A percentile compares a stretch with the other conserved stretches of the same genome.
Conservation (phyloP, 352 stramenopile species). For the Plasmopara muralis region DNA sequence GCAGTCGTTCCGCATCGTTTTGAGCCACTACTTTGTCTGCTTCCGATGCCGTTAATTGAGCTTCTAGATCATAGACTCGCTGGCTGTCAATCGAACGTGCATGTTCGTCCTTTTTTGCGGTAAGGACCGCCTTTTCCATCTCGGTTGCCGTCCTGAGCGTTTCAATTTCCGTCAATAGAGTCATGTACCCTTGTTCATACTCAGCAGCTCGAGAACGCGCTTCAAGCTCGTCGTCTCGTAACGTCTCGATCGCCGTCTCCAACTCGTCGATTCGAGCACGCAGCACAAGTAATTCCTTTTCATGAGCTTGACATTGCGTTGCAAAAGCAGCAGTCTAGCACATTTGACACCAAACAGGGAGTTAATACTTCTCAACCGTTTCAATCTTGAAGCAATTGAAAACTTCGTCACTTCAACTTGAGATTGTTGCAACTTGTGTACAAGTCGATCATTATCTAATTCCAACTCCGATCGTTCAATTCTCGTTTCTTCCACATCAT, state of each 20-base stretch:
- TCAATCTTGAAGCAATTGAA: neutral
- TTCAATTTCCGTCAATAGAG: slow-evolving; percentile 45
- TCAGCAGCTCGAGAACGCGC: slow-evolving; percentile 37
- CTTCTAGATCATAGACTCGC: slow-evolving; percentile 55
- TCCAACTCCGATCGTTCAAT: neutral
- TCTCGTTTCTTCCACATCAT: slow-evolving; percentile 8
- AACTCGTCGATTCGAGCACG: slow-evolving; percentile 25
- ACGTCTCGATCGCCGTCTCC: slow-evolving; percentile 26
- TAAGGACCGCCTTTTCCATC: slow-evolving; percentile 42
- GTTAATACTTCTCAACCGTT: neutral
- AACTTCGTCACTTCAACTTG: slow-evolving; percentile 37
- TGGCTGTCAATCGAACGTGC: slow-evolving; percentile 47
- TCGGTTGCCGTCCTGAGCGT: slow-evolving; percentile 38
- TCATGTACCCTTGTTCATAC: slow-evolving; percentile 66
- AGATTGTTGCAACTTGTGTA: slow-evolving; percentile 41
- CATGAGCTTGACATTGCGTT: slow-evolving; percentile 27
- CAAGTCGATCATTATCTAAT: slow-evolving; percentile 19
- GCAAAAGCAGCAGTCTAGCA: slow-evolving; percentile 37
- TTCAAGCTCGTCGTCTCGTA: slow-evolving; percentile 38
- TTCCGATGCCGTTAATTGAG: slow-evolving; percentile 41
- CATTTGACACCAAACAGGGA: slow-evolving; percentile 4
- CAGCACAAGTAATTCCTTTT: slow-evolving; percentile 30
- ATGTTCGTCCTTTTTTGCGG: slow-evolving; percentile 43
- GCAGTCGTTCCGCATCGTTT: slow-evolving; percentile 49
- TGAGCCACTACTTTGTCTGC: slow-evolving; percentile 55